A percentile compares a stretch with the other conserved stretches of the same genome.
phyloP scores from a whole-genome alignment of 345 rosid species.

The Aquilaria sinensis region DNA sequence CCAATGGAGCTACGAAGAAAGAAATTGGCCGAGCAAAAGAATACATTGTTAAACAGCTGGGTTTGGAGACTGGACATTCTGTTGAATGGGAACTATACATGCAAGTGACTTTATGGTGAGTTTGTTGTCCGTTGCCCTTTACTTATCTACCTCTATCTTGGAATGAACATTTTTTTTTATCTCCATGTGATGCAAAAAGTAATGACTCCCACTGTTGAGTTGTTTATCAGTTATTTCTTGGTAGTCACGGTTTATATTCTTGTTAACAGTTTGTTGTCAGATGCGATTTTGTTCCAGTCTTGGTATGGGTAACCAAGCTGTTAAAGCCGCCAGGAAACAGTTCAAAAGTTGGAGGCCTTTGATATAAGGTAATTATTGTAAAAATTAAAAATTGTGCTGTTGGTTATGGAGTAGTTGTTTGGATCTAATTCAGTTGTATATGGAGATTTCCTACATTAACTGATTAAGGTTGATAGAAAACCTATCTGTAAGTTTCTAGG shows the following conservation, averaged over 20 bases:
- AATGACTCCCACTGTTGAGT: neutral
- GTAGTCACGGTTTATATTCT: neutral
- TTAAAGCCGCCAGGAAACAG: conserved; percentile 17
- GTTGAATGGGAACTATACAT: conserved; percentile 40
- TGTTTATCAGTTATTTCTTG: neutral
- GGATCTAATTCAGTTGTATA: too few relatives aligned
- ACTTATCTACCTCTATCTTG: neutral
- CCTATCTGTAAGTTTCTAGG: too few relatives aligned
- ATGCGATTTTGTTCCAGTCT: conserved; percentile 17
- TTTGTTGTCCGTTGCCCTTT: neutral
- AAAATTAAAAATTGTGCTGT: too few relatives aligned
- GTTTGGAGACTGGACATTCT: conserved; percentile 35
- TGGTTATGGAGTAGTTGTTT: too few relatives aligned
- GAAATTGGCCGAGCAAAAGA: conserved; percentile 53
- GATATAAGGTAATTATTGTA: conserved; percentile 12
- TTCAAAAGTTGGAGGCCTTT: conserved; percentile 12
- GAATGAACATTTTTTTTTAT: neutral
- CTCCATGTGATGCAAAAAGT: neutral
- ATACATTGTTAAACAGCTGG: conserved; percentile 41
- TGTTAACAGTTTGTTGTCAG: neutral
- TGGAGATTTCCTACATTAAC: too few relatives aligned
- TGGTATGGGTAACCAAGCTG: conserved; percentile 15
- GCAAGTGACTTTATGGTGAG: conserved; percentile 16
- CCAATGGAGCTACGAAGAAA: conserved; percentile 28
- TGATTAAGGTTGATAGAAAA: too few relatives aligned